Evolutionary conservation across 164 flowering plant genomes (phyloP), one percentile per base, ranked within the genome.

Genomic region (Vitis riparia): DNA sequence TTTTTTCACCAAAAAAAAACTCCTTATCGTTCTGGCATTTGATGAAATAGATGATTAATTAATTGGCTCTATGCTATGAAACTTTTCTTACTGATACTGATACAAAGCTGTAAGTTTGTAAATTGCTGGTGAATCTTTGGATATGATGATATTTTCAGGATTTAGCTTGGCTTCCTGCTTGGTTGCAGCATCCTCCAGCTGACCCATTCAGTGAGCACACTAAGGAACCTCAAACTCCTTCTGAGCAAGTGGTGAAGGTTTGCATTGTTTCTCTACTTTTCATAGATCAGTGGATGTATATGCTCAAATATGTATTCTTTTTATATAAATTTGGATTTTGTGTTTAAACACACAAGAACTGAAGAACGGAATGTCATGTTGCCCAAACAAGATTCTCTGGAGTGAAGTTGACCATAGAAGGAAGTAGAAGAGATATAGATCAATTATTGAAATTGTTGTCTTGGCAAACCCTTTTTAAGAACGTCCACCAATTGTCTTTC

Each of bases 141-240:
- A 11, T 47, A 50, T 55, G 27, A 37, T 8, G 19, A 8, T 52
- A 55, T 61, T 71, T 55, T 9, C 81, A 91, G 96, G 96, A 86
- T 63, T 68, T 65, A 13, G 91, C 86, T 9, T 91, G 93, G 96
- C 85, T 88, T 59, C 96, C 96, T 57, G 68, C 68, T 49, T 91
- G 96, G 91, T 87, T 91, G 71, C 92, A 87, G 80, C 82, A 78
- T 8, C 71, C 65, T 75, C 75, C 75, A 47, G 64, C 65, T n/a
- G 72, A 60, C 11, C 17, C 64, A 9, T 64, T 64, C 9, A 58
- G 61, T 48, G 77, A 78, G 68, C 60, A 65, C 47, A 71, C 48
- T 8, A 55, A 66, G 30, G 82, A 68, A 32, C 29, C 68, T 55
- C 68, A 71, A 32, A 37, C 56, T 14, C 48, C 71, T 30, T 56